phyloP scores from a whole-genome alignment of 108 stramenopile species.

The Pseudonitzschia multiseries region DNA sequence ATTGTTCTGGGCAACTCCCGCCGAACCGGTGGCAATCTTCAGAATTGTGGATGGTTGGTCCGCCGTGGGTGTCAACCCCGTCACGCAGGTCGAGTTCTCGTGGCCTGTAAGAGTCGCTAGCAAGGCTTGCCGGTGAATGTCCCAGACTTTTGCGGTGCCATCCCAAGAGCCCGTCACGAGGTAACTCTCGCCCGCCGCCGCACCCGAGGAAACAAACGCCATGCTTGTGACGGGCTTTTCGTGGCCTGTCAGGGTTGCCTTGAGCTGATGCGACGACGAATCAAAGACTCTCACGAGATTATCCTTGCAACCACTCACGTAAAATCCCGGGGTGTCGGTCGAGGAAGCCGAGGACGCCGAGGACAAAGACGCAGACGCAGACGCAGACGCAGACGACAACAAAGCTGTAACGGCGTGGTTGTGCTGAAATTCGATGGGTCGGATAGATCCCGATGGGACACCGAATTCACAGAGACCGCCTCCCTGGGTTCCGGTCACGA shows the following conservation, averaged over 20 bases:
- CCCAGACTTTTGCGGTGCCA: constrained; percentile 86
- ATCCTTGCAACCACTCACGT: constrained; percentile 82
- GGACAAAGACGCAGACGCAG: neutral
- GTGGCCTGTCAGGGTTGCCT: constrained; percentile 60
- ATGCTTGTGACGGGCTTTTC: constrained; percentile 81
- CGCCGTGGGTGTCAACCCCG: constrained; percentile 38
- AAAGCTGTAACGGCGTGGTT: constrained; percentile 52
- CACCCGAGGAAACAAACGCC: constrained; percentile 32
- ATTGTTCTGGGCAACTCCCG: constrained; percentile 76
- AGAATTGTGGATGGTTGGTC: constrained; percentile 23
- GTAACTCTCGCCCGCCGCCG: constrained; percentile 12
- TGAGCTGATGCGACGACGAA: constrained; percentile 43
- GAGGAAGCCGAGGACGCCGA: neutral
- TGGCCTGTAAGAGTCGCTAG: constrained; percentile 67
- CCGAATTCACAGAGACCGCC: constrained; percentile 46
- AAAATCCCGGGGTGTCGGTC: constrained; percentile 7
- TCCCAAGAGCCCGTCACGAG: constrained; percentile 85
- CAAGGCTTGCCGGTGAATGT: constrained; percentile 36
- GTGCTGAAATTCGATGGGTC: constrained; percentile 47
- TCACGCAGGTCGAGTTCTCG: constrained; percentile 83
- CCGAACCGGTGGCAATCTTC: constrained; percentile 68
- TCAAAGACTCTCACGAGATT: constrained; percentile 71
- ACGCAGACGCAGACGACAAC: neutral
- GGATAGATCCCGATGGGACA: constrained; percentile 35
- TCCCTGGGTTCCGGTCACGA: constrained; percentile 51